Conservation (phyloP, 2,329 filamentous ascomycete species). For the Penicillium sp. region DNA sequence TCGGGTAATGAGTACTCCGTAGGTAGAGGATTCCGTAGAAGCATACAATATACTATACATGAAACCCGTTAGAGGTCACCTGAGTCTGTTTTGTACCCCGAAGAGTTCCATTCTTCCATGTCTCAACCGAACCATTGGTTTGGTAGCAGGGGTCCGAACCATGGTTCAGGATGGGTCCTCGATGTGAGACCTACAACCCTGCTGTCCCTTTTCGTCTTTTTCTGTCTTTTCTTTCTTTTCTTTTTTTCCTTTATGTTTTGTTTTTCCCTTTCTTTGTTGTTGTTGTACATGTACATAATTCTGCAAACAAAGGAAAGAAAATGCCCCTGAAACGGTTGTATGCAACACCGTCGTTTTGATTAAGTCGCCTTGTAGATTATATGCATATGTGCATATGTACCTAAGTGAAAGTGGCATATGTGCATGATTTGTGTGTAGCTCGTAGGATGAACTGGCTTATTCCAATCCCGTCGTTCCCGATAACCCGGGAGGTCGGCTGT, state of each 20-base stretch:
- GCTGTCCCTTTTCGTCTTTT: background rate
- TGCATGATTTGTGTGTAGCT: background rate
- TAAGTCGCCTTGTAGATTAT: background rate
- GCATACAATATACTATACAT: background rate
- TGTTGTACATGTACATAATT: too few relatives aligned
- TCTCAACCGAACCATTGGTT: background rate
- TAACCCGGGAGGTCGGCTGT: slow-evolving; percentile 6
- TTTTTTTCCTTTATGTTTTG: background rate
- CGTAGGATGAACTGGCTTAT: background rate
- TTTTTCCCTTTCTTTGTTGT: background rate
- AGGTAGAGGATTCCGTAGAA: background rate
- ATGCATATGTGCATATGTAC: background rate
- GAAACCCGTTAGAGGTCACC: slow-evolving; percentile 3
- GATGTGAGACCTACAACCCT: slow-evolving; percentile 2
- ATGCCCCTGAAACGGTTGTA: background rate
- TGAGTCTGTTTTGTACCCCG: background rate
- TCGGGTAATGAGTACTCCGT: background rate
- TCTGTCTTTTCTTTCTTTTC: background rate
- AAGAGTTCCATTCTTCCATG: slow-evolving; percentile 3
- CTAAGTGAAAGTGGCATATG: background rate
- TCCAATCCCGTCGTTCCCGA: slow-evolving; percentile 2
- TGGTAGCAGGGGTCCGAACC: slow-evolving; percentile 18
- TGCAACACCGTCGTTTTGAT: background rate
- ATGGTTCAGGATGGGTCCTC: slow-evolving; percentile 18
- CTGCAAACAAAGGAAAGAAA: too few relatives aligned